Percentiles rank a stretch among this genome's conserved stretches.
Evolutionary conservation across 441 rosid genomes (phyloP).

Genomic region (Bocquillonia castaneifolia): DNA sequence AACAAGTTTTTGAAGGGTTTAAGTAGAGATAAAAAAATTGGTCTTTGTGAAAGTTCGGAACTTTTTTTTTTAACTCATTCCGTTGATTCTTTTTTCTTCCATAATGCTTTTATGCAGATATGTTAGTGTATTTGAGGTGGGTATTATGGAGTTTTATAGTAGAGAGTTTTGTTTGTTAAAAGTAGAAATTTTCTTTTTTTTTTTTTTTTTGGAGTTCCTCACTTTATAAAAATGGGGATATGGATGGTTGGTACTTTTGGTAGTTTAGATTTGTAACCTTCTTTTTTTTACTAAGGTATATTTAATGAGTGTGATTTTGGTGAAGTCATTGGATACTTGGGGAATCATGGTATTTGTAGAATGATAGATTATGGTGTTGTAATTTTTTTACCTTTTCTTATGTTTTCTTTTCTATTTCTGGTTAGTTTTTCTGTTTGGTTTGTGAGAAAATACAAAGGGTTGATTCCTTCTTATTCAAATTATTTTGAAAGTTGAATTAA

Average conservation of each 20-base stretch:
- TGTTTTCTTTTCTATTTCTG: neutral
- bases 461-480: neutral
- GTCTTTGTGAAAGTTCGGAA: no score
- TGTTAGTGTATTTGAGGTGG: neutral
- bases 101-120: neutral
- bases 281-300: neutral
- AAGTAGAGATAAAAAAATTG: neutral
- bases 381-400: neutral
- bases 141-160: no score
- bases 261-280: neutral
- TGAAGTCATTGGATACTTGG: neutral
- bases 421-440: slow-evolving; percentile 18
- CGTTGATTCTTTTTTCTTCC: no score
- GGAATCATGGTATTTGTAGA: neutral
- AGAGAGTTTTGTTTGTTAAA: neutral
- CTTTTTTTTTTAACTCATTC: no score
- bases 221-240: neutral
- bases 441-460: slow-evolving; percentile 21
- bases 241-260: neutral
- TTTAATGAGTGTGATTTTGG: neutral
- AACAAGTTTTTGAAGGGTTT: neutral
- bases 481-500: neutral
- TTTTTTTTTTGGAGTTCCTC: neutral
- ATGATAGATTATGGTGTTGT: slow-evolving; percentile 10
- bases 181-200: neutral